These are phyloP conservation scores for Lolium perenne DNA, from an alignment of 176 grass and related monocot species.

Conservation along the genomic window DNA sequence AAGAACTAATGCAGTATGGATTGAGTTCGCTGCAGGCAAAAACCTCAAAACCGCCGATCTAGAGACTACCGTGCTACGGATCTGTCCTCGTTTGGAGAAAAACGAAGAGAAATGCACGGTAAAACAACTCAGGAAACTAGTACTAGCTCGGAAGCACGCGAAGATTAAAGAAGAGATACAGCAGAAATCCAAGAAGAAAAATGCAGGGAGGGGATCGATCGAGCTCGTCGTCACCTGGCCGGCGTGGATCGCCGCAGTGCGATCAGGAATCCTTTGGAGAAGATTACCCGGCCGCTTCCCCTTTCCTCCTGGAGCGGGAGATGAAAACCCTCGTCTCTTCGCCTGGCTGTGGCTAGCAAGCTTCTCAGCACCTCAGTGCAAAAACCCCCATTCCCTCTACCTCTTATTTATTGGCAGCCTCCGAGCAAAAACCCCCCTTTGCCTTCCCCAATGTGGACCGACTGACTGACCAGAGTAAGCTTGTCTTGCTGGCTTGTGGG, in stretches of 20 bases:
- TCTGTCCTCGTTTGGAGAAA: not conserved
- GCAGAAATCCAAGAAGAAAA: not conserved
- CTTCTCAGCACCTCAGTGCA: not conserved
- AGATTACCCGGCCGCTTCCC: not conserved
- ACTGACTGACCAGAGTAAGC: not conserved
- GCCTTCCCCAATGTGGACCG: not conserved
- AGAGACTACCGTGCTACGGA: not conserved
- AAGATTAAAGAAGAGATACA: not conserved
- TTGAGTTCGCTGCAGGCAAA: not conserved
- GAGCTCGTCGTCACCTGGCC: slow-evolving; percentile 10
- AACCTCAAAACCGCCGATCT: not conserved
- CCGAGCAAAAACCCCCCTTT: not conserved
- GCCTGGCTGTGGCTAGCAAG: not conserved
- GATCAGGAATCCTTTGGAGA: not conserved
- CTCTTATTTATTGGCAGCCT: not conserved
- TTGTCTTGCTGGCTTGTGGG: not conserved
- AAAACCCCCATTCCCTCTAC: not conserved
- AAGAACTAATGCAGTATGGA: not conserved
- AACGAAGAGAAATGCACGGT: not conserved
- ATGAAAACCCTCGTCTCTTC: slow-evolving; percentile 4
- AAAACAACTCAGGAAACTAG: not conserved
- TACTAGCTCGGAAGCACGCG: not conserved
- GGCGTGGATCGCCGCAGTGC: not conserved
- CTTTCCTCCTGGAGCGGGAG: not conserved
- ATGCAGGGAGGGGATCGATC: not conserved